Base-by-base conservation (phyloP, 1,284 basidiomycete species). In the Boletus semigastroideus region DNA sequence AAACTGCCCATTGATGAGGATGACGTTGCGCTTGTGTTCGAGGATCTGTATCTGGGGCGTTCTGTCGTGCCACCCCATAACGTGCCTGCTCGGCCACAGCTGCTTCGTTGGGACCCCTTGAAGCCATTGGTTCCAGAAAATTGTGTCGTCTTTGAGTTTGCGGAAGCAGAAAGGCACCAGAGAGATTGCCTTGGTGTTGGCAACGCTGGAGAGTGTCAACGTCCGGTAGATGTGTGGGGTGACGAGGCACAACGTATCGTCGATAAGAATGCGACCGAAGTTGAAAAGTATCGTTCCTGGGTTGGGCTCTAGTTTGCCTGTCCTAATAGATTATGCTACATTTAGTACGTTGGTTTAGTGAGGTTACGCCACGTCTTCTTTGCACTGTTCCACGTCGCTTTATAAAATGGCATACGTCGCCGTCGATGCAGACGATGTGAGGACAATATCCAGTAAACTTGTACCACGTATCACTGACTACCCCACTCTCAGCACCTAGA, bases 41-140 rank as follows among this genome's bases (percentile, higher is more conserved):
- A 98, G 64, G 94, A 98, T 64, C 68, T 97, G 14, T 77, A 91
- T 66, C 80, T 87, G 25, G 91, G 92, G 1, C 83, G 92, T 40
- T 90, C 88, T 1, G 77, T 86, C 14, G 72, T 95, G 33, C 90
- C 92, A 4, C 89, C 90, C 0, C 79, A 88, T 54, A 72, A 79
- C 8, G 79, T 93, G 13, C 84, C 89, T n/a, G 72, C 79, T 9
- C 78, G 83, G 39, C 87, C 91, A 1, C 78, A 80, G 6, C 72
- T 93, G 7, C 77, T 90, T n/a, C 78, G 92, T 36, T 97, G 94
- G 94, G 84, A 93, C 61, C 77, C 80, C 14, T 64, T 66, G 2
- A 69, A 72, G 43, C 86, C 87, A 1, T 66, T 96, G 12, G 75
- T 78, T 12, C 71, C 82, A 20, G 84, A 89, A 48, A 97, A 97